Conservation (phyloP, 169 alveolate genomes). For the Theileria luwenshuni region DNA sequence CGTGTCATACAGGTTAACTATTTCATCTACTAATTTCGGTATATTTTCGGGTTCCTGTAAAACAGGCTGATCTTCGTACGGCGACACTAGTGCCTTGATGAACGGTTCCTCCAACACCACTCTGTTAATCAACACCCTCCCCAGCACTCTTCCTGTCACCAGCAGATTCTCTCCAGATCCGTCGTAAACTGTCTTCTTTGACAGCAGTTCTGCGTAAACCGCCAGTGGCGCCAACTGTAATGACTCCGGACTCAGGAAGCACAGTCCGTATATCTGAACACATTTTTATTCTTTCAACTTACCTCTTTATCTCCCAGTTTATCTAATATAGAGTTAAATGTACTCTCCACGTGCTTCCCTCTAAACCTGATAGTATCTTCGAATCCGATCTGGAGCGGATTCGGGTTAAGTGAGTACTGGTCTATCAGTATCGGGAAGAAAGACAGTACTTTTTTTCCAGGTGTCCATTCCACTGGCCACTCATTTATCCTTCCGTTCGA, state of each 20-base stretch:
- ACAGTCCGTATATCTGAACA: conserved; percentile 65
- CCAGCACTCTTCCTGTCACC: conserved; percentile 75
- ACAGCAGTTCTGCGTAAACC: conserved; percentile 75
- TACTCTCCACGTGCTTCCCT: conserved; percentile 77
- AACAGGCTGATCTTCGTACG: conserved; percentile 75
- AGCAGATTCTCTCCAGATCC: conserved; percentile 63
- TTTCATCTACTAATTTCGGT: conserved; percentile 74
- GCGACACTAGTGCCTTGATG: conserved; percentile 72
- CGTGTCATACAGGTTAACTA: conserved; percentile 65
- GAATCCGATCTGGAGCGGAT: conserved; percentile 79
- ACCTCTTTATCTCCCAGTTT: conserved; percentile 12
- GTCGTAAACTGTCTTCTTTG: conserved; percentile 66
- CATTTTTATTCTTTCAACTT: conserved; percentile 27
- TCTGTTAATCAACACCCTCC: conserved; percentile 71
- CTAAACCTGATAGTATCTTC: conserved; percentile 76
- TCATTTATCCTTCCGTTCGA: conserved; percentile 75
- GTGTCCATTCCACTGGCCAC: conserved; percentile 72
- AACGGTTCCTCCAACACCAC: conserved; percentile 77
- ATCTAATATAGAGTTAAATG: conserved; percentile 71
- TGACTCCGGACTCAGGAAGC: conserved; percentile 74
- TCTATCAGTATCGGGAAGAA: conserved; percentile 78
- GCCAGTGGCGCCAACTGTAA: conserved; percentile 81
- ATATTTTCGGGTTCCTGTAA: conserved; percentile 69
- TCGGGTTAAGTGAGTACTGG: conserved; percentile 76
- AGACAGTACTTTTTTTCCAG: conserved; percentile 70